A percentile compares a stretch with the other conserved stretches of the same genome.
phyloP scores from a whole-genome alignment of 148 eudicot genomes.

The Cornus controversa region DNA sequence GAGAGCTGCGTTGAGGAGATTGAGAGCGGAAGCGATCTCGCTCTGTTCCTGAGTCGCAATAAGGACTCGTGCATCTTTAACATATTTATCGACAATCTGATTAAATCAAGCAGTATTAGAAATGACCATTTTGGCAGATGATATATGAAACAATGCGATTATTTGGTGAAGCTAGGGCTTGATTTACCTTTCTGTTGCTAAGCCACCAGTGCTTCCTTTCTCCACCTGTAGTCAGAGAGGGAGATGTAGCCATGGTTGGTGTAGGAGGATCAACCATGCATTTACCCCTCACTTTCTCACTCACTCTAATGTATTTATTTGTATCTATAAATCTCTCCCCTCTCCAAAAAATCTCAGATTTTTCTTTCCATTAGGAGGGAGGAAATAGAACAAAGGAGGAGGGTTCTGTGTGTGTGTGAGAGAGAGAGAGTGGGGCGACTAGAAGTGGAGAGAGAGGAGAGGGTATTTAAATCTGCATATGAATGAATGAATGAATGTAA shows the following conservation, averaged over 20 bases:
- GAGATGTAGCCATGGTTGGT: constrained; percentile 47
- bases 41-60: constrained; percentile 57
- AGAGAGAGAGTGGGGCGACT: constrained; percentile 7
- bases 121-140: too few relatives aligned
- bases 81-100: constrained; percentile 66
- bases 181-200: constrained; percentile 74
- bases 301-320: not conserved
- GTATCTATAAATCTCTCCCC: not conserved
- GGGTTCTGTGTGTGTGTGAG: not conserved
- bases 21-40: constrained; percentile 63
- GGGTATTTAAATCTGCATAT: not conserved
- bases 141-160: not conserved
- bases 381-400: too few relatives aligned
- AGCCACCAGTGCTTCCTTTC: constrained; percentile 97
- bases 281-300: constrained; percentile 3
- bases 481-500: too few relatives aligned
- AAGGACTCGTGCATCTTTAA: constrained; percentile 58
- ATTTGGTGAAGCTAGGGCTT: too few relatives aligned
- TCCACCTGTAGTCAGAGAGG: constrained; percentile 32
- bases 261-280: constrained; percentile 39
- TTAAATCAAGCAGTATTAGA: not conserved
- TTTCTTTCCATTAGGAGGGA: not conserved
- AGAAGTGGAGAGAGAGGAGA: constrained; percentile 1
- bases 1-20: constrained; percentile 67
- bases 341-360: constrained; percentile 5